A percentile compares a stretch with the other conserved stretches of the same genome.
These are phyloP conservation scores for Pseudogymnoascus sp. DNA, from an alignment of 2,329 filamentous ascomycete species.

Conservation along the genomic window DNA sequence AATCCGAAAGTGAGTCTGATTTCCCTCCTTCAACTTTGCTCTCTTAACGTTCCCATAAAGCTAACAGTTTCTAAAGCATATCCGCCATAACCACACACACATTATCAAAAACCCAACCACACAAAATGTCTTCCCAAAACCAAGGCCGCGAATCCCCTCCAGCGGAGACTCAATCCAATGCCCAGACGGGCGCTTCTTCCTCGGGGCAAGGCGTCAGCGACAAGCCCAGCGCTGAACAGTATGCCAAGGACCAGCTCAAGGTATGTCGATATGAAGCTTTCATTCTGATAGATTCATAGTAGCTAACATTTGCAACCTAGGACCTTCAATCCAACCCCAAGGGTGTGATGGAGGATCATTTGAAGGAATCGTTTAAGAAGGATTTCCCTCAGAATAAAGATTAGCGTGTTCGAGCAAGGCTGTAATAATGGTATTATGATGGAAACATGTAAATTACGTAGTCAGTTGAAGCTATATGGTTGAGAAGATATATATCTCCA, in stretches of 20 bases:
- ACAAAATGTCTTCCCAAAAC: constrained; percentile 41
- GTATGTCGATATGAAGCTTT: constrained; percentile 28
- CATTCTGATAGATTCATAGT: background rate
- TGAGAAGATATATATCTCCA: too few species aligned
- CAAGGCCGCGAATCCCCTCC: constrained; percentile 71
- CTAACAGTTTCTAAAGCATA: background rate
- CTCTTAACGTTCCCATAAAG: background rate
- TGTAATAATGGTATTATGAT: background rate
- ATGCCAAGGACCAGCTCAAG: constrained; percentile 43
- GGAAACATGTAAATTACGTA: background rate
- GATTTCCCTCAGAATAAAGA: constrained; percentile 9
- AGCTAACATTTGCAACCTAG: constrained; percentile 24
- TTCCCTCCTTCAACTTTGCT: background rate
- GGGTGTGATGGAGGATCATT: constrained; percentile 52
- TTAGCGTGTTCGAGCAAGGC: background rate
- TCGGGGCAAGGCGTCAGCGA: constrained; percentile 52
- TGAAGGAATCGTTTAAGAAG: constrained; percentile 44
- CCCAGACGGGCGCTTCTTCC: constrained; percentile 48
- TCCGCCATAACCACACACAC: background rate
- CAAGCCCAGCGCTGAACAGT: constrained; percentile 42
- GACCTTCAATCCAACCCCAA: constrained; percentile 59
- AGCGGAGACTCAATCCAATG: constrained; percentile 59
- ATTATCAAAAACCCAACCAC: background rate
- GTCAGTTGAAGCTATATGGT: background rate
- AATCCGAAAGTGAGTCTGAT: background rate